Evolutionary conservation across 169 alveolate species (phyloP).

Genomic region (Eimeria sp.): DNA sequence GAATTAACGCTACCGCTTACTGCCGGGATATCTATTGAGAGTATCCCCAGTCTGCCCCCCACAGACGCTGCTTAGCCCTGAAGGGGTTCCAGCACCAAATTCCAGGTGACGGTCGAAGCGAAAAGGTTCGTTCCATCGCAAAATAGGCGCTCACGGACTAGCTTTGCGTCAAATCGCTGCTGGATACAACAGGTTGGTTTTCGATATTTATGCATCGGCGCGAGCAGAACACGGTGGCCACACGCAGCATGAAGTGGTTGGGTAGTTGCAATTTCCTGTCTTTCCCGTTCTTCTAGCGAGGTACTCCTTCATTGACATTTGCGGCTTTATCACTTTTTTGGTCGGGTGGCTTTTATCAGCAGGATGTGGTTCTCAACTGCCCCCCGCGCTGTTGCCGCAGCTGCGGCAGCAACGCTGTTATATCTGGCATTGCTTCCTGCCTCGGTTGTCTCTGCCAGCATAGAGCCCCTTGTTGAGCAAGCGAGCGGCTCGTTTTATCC

Average conservation of each 20-base stretch:
- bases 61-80: not conserved
- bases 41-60: slow-evolving; percentile 23
- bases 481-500: not conserved
- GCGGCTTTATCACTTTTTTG: not conserved
- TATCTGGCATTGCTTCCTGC: not conserved
- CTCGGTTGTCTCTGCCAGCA: not conserved
- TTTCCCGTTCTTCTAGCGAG: not conserved
- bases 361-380: not conserved
- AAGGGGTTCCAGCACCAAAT: slow-evolving; percentile 6
- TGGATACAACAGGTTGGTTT: slow-evolving; percentile 4
- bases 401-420: not conserved
- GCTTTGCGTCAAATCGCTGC: not conserved
- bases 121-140: not conserved
- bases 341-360: not conserved
- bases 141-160: not conserved
- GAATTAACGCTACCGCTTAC: not conserved
- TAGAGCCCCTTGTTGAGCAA: not conserved
- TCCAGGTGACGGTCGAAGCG: slow-evolving; percentile 1
- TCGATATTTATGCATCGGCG: not conserved
- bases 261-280: not conserved
- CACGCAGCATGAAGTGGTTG: not conserved
- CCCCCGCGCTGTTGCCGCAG: not conserved
- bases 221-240: slow-evolving; percentile 1
- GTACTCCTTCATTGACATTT: not conserved
- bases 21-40: not conserved